Evolutionary conservation across 2,329 filamentous ascomycete species (phyloP).

Genomic region (Dryadomyces quercus-mongolicae): DNA sequence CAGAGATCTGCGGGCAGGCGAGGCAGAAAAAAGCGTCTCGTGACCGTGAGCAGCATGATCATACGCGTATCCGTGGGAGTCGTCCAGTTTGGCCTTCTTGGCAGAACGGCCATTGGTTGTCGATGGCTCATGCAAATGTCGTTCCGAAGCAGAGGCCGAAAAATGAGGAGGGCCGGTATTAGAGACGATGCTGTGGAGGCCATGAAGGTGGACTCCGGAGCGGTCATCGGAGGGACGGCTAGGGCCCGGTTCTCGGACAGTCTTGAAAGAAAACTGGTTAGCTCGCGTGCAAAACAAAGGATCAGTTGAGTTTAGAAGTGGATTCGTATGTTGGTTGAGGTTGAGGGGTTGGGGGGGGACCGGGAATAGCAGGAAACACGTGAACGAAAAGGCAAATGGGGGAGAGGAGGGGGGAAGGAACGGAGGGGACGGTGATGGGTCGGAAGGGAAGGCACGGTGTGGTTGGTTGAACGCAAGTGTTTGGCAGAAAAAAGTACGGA

Average conservation of each 20-base stretch:
- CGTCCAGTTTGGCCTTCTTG: background rate
- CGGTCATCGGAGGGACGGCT: background rate
- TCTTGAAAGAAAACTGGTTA: background rate
- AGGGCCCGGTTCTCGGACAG: background rate
- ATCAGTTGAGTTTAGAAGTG: background rate
- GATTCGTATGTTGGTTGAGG: too few species aligned
- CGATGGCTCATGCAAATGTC: background rate
- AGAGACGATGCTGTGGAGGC: too few species aligned
- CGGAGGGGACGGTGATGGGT: background rate
- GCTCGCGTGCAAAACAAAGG: background rate
- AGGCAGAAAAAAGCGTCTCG: too few species aligned
- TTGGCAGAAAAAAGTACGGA: background rate
- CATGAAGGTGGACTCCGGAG: background rate
- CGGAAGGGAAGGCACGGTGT: background rate
- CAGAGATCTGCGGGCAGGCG: background rate
- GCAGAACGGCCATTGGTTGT: background rate
- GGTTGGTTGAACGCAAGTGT: background rate
- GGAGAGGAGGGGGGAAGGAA: background rate
- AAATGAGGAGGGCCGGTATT: background rate
- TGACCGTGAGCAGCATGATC: background rate
- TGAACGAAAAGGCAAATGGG: too few species aligned
- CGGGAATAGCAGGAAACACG: background rate
- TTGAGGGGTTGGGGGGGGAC: too few species aligned
- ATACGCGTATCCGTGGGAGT: background rate
- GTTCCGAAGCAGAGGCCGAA: background rate